Base-by-base conservation (phyloP, 805 yeast species). In the Saccharomycopsis javanensis region DNA sequence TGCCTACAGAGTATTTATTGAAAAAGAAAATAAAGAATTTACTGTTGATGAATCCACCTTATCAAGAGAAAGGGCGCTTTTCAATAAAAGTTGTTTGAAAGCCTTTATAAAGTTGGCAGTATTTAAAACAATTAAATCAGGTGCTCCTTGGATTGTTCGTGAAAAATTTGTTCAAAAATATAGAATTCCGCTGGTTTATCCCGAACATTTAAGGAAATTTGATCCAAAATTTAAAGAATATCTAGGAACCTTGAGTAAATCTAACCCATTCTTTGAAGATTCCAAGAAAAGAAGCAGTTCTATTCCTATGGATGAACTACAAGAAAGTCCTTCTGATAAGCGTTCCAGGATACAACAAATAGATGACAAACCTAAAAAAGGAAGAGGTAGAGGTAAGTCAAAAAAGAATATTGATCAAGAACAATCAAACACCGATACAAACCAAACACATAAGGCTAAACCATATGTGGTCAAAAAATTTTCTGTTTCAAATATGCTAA, bases 141-240 rank as follows among this genome's bases (percentile, higher is more conserved):
- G 98, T 2, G 92, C 97, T 2, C 98, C 98, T 2, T 94, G 98
- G 98, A 82, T 92, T 20, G 94, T 94, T 15, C 86, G 85, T 66
- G 82, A 80, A 27, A 83, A 84, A 62, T 88, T 80, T 68, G 94
- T 94, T 0, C 75, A 75, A 57, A 77, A 78, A 64, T 88, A 83
- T 67, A 72, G 87, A 62, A 86, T 88, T 18, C 78, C 85, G 10
- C 73, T 75, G 16, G 83, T 76, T 42, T 78, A 76, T 62, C 88
- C 88, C 0, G 75, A 77, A 5, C 79, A 81, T 57, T 69, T 83
- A 57, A 72, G 62, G 1, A 63, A 63, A 25, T 69, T 62, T 56
- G 58, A 57, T 18, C 61, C 58, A n/a, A 31, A 55, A 50, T 25
- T 28, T 15, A 51, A 33, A 18, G 38, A 45, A n/a, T 23, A 53